phyloP scores from a whole-genome alignment of 192 early-diverging fungal genomes.

The Coemansia sp. region DNA sequence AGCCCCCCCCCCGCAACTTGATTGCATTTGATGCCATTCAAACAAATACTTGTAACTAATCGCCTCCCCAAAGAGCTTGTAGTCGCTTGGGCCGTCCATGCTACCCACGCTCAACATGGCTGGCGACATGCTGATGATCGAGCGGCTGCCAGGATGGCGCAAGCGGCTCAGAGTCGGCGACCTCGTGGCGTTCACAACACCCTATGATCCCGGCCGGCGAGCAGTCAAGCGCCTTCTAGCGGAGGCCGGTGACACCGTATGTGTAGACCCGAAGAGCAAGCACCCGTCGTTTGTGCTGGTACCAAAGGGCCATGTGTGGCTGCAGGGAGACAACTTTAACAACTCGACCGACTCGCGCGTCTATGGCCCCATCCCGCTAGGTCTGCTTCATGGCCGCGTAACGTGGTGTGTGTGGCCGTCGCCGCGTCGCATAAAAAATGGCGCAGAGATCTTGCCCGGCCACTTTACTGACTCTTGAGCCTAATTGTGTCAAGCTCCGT shows the following conservation, averaged over 20 bases:
- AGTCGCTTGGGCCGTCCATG: conserved; percentile 82
- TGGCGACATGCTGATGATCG: conserved; percentile 75
- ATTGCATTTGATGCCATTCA: background rate
- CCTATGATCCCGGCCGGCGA: conserved; percentile 60
- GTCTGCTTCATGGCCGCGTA: conserved; percentile 75
- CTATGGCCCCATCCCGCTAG: conserved; percentile 86
- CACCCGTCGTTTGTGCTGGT: conserved; percentile 68
- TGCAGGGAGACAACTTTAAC: conserved; percentile 86
- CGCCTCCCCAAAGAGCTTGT: background rate
- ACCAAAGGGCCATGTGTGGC: conserved; percentile 86
- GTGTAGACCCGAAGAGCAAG: conserved; percentile 68
- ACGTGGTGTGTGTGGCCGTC: conserved; percentile 59
- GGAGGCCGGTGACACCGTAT: conserved; percentile 77
- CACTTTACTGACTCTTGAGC: conserved; percentile 13
- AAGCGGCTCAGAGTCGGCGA: conserved; percentile 64
- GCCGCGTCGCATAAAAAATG: conserved; percentile 16
- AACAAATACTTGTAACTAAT: background rate
- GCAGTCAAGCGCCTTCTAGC: conserved; percentile 86
- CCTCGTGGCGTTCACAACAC: conserved; percentile 74
- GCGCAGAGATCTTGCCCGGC: conserved; percentile 34
- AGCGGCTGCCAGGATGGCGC: conserved; percentile 60
- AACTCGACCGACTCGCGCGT: conserved; percentile 89
- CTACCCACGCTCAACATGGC: conserved; percentile 82
- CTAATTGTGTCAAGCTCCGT: background rate
- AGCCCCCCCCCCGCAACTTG: background rate